phyloP scores from a whole-genome alignment of 169 alveolate species.

The Plasmodium yoelii region DNA sequence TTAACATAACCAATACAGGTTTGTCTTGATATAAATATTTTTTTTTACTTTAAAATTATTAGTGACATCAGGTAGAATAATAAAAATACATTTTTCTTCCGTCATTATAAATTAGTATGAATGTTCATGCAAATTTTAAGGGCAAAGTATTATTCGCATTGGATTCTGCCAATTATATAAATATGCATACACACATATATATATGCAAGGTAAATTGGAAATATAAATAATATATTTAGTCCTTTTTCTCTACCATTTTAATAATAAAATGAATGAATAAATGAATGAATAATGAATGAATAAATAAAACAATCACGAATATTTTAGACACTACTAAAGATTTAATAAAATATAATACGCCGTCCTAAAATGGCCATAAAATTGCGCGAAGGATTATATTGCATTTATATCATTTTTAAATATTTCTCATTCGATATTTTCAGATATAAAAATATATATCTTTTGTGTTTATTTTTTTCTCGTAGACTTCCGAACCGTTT shows the following conservation, averaged over 20 bases:
- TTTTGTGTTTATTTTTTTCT: background rate
- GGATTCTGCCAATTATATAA: background rate
- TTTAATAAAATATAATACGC: background rate
- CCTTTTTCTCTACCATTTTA: conserved; percentile 6
- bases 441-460: background rate
- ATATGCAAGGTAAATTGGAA: background rate
- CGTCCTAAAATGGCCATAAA: background rate
- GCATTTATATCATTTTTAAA: background rate
- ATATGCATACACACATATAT: background rate
- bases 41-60: conserved; percentile 57
- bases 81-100: conserved; percentile 70
- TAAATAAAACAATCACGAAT: background rate
- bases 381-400: background rate
- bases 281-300: background rate
- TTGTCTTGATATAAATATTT: background rate
- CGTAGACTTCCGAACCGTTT: no score
- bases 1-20: background rate
- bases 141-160: no score
- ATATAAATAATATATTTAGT: background rate
- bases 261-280: background rate
- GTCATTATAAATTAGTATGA: conserved; percentile 38
- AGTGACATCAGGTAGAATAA: conserved; percentile 74
- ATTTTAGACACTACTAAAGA: conserved; percentile 21
- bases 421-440: background rate
- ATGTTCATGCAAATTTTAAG: background rate